These are phyloP conservation scores for Cercophora sp. DNA, from an alignment of 495 filamentous ascomycete species.

Conservation along the genomic window DNA sequence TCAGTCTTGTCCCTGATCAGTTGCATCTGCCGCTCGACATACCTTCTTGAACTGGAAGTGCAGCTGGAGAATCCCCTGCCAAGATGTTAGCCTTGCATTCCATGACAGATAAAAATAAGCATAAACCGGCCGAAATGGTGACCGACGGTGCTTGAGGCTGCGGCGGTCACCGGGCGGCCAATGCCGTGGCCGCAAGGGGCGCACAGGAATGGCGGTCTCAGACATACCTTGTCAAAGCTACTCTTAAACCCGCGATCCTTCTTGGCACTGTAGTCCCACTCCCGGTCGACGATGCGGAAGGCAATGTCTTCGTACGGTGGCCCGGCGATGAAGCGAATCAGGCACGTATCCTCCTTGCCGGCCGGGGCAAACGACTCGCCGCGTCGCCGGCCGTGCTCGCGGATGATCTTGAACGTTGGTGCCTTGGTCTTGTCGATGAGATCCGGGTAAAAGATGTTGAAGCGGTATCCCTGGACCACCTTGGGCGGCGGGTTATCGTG, in stretches of 20 bases:
- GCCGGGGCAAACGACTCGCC: conserved; percentile 92
- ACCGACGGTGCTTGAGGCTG: background rate
- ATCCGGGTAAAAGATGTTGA: conserved; percentile 99
- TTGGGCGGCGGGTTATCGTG: conserved; percentile 98
- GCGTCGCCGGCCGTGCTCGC: conserved; percentile 80
- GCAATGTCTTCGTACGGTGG: conserved; percentile 96
- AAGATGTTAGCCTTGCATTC: conserved; percentile 15
- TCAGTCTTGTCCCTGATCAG: conserved; percentile 30
- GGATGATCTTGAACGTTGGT: conserved; percentile 90
- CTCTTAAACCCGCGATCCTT: conserved; percentile 92
- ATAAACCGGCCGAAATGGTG: background rate
- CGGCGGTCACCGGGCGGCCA: background rate
- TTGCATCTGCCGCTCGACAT: conserved; percentile 11
- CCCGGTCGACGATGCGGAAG: conserved; percentile 96
- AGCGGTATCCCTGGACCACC: conserved; percentile 98
- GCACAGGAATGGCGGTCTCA: conserved; percentile 11
- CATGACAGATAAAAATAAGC: background rate
- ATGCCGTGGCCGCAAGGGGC: conserved; percentile 5
- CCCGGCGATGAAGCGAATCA: conserved; percentile 93
- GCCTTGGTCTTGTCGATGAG: conserved; percentile 95
- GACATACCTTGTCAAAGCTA: conserved; percentile 88
- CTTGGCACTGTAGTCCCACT: conserved; percentile 98
- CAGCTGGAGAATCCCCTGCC: conserved; percentile 86
- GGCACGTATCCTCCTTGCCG: conserved; percentile 95
- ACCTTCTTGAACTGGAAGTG: conserved; percentile 97